Conservation (phyloP, 1,139 yeast species). For the Scheffersomyces illinoinensis region DNA sequence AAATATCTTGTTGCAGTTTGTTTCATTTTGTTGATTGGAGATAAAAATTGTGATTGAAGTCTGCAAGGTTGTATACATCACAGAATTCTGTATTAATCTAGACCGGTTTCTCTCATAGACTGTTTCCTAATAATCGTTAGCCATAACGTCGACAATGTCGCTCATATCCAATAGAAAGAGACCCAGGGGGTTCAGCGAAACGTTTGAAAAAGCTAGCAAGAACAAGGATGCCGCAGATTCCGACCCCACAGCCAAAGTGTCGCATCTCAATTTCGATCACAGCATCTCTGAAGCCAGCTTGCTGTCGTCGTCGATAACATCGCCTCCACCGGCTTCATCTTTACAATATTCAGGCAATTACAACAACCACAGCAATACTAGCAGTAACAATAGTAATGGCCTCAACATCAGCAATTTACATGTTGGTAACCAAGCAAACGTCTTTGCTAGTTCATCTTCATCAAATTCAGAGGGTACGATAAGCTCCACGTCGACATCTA, state of each 20-base stretch:
- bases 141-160: conserved; percentile 17
- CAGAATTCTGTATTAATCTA: conserved; percentile 1
- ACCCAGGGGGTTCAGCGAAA: conserved; percentile 50
- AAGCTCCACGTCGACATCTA: background rate
- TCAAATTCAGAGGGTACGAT: background rate
- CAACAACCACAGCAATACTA: background rate
- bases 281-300: conserved; percentile 12
- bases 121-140: background rate
- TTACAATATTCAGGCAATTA: background rate
- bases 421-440: background rate
- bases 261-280: conserved; percentile 11
- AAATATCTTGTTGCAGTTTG: background rate
- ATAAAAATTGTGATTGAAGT: background rate
- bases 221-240: conserved; percentile 9
- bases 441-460: background rate
- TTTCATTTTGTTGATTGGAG: background rate
- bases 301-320: conserved; percentile 11
- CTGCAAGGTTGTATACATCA: background rate
- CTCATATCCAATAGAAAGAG: conserved; percentile 45
- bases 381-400: conserved; percentile 3
- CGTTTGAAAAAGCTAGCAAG: conserved; percentile 26
- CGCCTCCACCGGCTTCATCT: conserved; percentile 9
- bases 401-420: background rate
- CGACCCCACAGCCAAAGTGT: conserved; percentile 11
- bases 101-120: background rate